Conservation (phyloP, 1,284 basidiomycete genomes). For the Cryptococcus sp. region DNA sequence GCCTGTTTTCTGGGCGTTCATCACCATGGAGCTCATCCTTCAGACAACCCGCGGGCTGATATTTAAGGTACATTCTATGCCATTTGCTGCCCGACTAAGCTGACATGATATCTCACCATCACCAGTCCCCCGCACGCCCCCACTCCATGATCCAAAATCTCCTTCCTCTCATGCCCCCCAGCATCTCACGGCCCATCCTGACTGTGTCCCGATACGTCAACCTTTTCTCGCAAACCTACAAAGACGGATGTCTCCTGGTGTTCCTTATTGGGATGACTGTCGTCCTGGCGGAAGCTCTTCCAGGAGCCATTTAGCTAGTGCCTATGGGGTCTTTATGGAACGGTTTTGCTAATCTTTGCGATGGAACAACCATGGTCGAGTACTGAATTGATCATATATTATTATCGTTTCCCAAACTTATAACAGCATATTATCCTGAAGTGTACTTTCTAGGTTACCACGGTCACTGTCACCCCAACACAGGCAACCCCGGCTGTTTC, state of each 20-base stretch:
- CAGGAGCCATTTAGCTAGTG: background rate
- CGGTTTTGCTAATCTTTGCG: too few relatives aligned
- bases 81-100: background rate
- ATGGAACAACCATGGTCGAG: too few relatives aligned
- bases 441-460: too few relatives aligned
- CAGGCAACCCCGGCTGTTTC: too few relatives aligned
- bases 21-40: slow-evolving; percentile 45
- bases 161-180: slow-evolving; percentile 47
- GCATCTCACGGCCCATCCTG: slow-evolving; percentile 33
- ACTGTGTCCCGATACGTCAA: slow-evolving; percentile 42
- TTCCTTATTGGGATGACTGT: slow-evolving; percentile 40
- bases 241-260: slow-evolving; percentile 46
- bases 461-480: too few relatives aligned
- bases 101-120: background rate
- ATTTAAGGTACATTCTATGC: slow-evolving; percentile 28
- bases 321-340: background rate
- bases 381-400: background rate
- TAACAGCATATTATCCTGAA: background rate
- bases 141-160: slow-evolving; percentile 45
- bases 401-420: background rate
- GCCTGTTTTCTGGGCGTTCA: slow-evolving; percentile 51
- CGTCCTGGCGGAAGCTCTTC: slow-evolving; percentile 19
- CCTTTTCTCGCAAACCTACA: slow-evolving; percentile 40
- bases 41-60: slow-evolving; percentile 47
- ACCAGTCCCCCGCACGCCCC: slow-evolving; percentile 39